phyloP scores from a whole-genome alignment of 768 basidiomycete species.

The Leccinum variicolor region DNA sequence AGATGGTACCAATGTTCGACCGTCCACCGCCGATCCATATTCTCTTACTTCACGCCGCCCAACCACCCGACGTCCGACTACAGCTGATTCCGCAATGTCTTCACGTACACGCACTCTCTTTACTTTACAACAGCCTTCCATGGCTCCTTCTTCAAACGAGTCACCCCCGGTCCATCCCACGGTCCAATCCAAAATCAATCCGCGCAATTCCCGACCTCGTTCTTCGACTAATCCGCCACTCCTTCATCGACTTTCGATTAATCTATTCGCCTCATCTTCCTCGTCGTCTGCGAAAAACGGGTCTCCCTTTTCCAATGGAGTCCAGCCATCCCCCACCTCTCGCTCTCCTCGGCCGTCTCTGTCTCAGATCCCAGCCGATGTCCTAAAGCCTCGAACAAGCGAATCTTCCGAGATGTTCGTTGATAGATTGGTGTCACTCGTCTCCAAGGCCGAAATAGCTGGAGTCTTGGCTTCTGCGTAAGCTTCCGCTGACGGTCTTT shows the following conservation, averaged over 20 bases:
- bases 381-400: slow-evolving; percentile 52
- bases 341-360: slow-evolving; percentile 46
- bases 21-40: slow-evolving; percentile 17
- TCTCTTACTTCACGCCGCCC: slow-evolving; percentile 13
- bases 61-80: slow-evolving; percentile 35
- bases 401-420: slow-evolving; percentile 76
- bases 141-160: slow-evolving; percentile 11
- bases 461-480: slow-evolving; percentile 81
- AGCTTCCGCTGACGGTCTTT: slow-evolving; percentile 6
- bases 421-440: slow-evolving; percentile 54
- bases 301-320: slow-evolving; percentile 5
- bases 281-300: slow-evolving; percentile 28
- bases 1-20: slow-evolving; percentile 11
- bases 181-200: slow-evolving; percentile 20
- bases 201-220: slow-evolving; percentile 41
- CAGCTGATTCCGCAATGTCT: slow-evolving; percentile 39
- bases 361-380: slow-evolving; percentile 40
- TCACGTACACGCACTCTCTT: slow-evolving; percentile 31
- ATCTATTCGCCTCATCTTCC: slow-evolving; percentile 51
- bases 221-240: slow-evolving; percentile 66
- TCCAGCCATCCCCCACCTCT: slow-evolving; percentile 23
- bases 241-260: slow-evolving; percentile 66
- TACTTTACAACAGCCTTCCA: slow-evolving; percentile 20
- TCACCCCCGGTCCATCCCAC: background rate
- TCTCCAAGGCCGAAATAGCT: slow-evolving; percentile 78